A percentile compares a stretch with the other conserved stretches of the same genome.
These are phyloP conservation scores for Albizia julibrissin DNA, from an alignment of 306 rosid species.

Conservation along the genomic window DNA sequence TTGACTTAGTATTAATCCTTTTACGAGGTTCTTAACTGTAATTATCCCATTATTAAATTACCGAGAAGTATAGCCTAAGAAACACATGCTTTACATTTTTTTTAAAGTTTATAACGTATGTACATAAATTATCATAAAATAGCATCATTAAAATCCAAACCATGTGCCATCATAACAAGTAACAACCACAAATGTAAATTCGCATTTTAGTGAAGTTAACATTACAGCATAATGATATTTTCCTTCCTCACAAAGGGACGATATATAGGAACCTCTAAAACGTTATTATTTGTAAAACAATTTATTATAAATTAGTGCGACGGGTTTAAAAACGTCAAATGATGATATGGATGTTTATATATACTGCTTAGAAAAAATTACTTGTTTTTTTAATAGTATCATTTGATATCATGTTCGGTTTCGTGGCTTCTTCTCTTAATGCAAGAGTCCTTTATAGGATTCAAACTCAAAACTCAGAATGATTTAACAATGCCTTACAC, in stretches of 20 bases:
- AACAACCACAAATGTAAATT: not conserved
- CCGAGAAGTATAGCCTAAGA: not conserved
- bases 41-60: not conserved
- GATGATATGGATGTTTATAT: not conserved
- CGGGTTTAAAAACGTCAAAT: not conserved
- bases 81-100: not conserved
- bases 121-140: not conserved
- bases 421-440: rapidly evolving
- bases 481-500: no score
- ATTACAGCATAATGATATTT: not conserved
- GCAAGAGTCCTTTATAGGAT: rapidly evolving
- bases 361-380: no score
- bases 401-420: no score
- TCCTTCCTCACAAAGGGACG: not conserved
- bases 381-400: no score
- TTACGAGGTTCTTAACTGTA: not conserved
- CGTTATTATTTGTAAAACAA: not conserved
- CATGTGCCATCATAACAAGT: not conserved
- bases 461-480: no score
- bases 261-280: not conserved
- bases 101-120: not conserved
- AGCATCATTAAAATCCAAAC: not conserved
- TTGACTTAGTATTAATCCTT: not conserved
- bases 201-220: not conserved
- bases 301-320: not conserved